phyloP scores from a whole-genome alignment of 2,329 filamentous ascomycete species.

The Tolypocladium inflatum region DNA sequence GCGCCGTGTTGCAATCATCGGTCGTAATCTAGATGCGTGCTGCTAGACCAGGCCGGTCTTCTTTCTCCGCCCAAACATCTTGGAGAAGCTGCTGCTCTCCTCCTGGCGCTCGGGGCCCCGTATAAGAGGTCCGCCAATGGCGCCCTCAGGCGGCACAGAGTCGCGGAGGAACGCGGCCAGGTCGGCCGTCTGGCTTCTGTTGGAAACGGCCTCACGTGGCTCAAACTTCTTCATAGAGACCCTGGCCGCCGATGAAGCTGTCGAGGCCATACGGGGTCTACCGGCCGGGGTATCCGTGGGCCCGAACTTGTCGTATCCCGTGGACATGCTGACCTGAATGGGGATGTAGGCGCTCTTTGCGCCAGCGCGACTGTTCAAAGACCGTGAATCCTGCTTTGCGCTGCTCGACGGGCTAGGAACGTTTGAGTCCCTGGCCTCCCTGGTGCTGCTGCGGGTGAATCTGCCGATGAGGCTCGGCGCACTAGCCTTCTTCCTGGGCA shows the following conservation, averaged over 20 bases:
- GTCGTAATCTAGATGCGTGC: not conserved
- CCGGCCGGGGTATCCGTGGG: constrained; percentile 12
- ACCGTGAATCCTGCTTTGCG: constrained; percentile 19
- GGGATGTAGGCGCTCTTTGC: constrained; percentile 36
- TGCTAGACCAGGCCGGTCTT: constrained; percentile 27
- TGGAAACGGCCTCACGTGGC: constrained; percentile 39
- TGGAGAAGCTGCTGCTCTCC: constrained; percentile 31
- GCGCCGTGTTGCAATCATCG: not conserved
- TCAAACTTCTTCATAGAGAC: constrained; percentile 50
- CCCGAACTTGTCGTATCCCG: constrained; percentile 33
- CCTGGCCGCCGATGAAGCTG: constrained; percentile 24
- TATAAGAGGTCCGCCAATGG: constrained; percentile 9
- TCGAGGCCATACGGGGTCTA: constrained; percentile 11
- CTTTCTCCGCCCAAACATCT: constrained; percentile 41
- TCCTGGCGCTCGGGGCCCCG: constrained; percentile 21
- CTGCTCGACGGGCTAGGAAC: constrained; percentile 14
- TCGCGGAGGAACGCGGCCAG: constrained; percentile 64
- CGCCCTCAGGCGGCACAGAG: constrained; percentile 48
- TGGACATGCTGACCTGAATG: constrained; percentile 40
- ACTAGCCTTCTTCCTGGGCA: constrained; percentile 55
- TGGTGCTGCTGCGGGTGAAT: constrained; percentile 30
- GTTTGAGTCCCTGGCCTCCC: constrained; percentile 15
- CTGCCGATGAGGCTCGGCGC: constrained; percentile 53
- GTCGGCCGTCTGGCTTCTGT: constrained; percentile 52
- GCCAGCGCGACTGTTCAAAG: constrained; percentile 29